Conservation (phyloP, 306 rosid genomes). For the Ziziphus jujuba region DNA sequence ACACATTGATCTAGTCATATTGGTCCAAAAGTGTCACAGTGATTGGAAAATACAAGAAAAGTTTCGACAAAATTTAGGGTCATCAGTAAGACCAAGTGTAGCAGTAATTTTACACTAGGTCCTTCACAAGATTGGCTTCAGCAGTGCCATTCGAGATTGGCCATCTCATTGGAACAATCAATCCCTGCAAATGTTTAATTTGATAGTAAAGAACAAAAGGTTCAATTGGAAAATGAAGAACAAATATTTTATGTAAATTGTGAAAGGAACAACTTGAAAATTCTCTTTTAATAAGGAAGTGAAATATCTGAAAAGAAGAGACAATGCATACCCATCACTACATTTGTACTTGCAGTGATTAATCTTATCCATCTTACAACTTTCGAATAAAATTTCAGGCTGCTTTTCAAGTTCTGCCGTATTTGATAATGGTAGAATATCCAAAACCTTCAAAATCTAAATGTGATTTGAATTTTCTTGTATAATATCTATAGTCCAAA, state of each 20-base stretch:
- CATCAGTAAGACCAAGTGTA: slow-evolving; percentile 22
- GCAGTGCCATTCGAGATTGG: slow-evolving; percentile 39
- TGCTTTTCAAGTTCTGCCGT: slow-evolving; percentile 24
- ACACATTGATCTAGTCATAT: too few species aligned
- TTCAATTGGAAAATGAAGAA: neutral
- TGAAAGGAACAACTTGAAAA: neutral
- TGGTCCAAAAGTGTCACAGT: too few species aligned
- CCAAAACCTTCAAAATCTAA: slow-evolving; percentile 50
- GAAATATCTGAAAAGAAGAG: neutral
- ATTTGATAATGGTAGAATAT: slow-evolving; percentile 36
- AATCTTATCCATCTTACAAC: slow-evolving; percentile 32
- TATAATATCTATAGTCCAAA: slow-evolving; percentile 39
- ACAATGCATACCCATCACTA: slow-evolving; percentile 32
- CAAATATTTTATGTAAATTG: neutral
- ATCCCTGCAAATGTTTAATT: too few species aligned
- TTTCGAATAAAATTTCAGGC: slow-evolving; percentile 27
- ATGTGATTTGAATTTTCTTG: slow-evolving; percentile 33
- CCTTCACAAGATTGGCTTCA: neutral
- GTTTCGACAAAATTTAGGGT: too few species aligned
- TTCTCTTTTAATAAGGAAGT: neutral
- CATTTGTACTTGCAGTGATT: slow-evolving; percentile 33
- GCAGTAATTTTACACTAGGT: slow-evolving; percentile 16
- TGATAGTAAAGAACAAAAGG: neutral
- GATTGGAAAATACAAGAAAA: too few species aligned
- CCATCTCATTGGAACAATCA: too few species aligned